A percentile compares a stretch with the other conserved stretches of the same genome.
phyloP scores from a whole-genome alignment of 192 early-diverging fungal genomes.

The Blastocladiella britannica region DNA sequence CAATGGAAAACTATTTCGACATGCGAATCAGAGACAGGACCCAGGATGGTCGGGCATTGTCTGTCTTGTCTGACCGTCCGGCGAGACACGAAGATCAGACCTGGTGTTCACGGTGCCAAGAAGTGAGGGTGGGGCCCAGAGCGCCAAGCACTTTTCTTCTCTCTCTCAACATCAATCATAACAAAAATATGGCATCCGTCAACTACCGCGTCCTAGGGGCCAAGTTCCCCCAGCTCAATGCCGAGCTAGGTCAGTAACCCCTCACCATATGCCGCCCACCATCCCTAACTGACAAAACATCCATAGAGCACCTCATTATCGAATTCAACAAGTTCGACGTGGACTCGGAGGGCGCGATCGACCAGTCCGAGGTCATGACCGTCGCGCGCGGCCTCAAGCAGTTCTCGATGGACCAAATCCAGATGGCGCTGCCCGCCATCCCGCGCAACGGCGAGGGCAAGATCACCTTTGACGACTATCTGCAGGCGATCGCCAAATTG shows the following conservation, averaged over 20 bases:
- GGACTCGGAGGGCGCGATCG: conserved; percentile 44
- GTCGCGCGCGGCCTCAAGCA: conserved; percentile 41
- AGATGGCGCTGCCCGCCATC: conserved; percentile 42
- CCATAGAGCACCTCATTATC: not conserved
- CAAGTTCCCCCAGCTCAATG: conserved; percentile 15
- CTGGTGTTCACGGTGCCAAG: no score
- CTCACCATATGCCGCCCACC: not conserved
- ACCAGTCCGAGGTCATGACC: conserved; percentile 41
- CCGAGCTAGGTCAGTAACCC: conserved; percentile 13
- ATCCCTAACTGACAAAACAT: not conserved
- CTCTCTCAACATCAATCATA: no score
- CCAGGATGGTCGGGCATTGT: no score
- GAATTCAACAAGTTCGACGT: conserved; percentile 31
- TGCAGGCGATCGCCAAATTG: conserved; percentile 6
- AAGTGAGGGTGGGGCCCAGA: no score
- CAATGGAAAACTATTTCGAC: no score
- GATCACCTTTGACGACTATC: conserved; percentile 59
- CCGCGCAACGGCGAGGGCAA: conserved; percentile 41
- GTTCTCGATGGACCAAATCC: conserved; percentile 47
- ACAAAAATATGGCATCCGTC: not conserved
- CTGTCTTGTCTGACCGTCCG: no score
- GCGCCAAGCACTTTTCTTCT: no score
- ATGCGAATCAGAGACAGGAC: no score
- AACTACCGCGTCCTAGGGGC: not conserved
- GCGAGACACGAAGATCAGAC: no score